A percentile compares a stretch with the other conserved stretches of the same genome.
These are phyloP conservation scores for Tylopilus cervinicoccineus DNA, from an alignment of 768 basidiomycete genomes.

Conservation along the genomic window DNA sequence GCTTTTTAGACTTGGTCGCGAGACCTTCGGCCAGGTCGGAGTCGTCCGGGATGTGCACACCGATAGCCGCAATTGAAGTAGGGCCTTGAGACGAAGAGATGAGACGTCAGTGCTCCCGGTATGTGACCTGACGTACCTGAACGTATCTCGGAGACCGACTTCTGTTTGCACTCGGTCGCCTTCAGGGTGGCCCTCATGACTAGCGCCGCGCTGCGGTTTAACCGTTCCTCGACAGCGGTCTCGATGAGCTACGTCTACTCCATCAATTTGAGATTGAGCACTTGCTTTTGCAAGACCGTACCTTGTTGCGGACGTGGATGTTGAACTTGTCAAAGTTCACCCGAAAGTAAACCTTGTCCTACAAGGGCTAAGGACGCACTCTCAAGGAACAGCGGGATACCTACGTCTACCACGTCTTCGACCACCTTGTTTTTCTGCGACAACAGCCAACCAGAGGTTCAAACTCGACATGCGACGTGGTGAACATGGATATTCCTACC, in stretches of 20 bases:
- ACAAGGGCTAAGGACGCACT: conserved; percentile 1
- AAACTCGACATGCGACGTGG: conserved; percentile 1
- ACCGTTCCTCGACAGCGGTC: conserved; percentile 71
- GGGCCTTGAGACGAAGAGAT: conserved; percentile 42
- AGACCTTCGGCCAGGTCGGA: conserved; percentile 62
- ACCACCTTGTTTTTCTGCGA: conserved; percentile 42
- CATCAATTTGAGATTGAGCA: conserved; percentile 9
- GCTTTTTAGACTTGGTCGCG: conserved; percentile 49
- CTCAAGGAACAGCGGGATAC: conserved; percentile 19
- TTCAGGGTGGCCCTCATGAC: conserved; percentile 72
- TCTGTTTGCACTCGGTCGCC: conserved; percentile 63
- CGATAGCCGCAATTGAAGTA: conserved; percentile 60
- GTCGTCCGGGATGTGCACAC: conserved; percentile 59
- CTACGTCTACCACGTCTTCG: conserved; percentile 65
- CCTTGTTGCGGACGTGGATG: conserved; percentile 82
- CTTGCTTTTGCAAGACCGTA: conserved; percentile 31
- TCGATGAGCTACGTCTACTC: conserved; percentile 61
- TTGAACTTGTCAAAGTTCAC: conserved; percentile 89
- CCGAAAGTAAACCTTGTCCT: conserved; percentile 77
- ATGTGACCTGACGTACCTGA: conserved; percentile 44
- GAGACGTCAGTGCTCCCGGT: background rate
- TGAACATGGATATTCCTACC: conserved; percentile 31
- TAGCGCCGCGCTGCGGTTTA: conserved; percentile 67
- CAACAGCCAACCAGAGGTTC: conserved; percentile 21
- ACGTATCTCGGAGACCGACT: conserved; percentile 53